Base-by-base conservation (phyloP, 805 yeast genomes). In the Saccharomycopsis sp. region DNA sequence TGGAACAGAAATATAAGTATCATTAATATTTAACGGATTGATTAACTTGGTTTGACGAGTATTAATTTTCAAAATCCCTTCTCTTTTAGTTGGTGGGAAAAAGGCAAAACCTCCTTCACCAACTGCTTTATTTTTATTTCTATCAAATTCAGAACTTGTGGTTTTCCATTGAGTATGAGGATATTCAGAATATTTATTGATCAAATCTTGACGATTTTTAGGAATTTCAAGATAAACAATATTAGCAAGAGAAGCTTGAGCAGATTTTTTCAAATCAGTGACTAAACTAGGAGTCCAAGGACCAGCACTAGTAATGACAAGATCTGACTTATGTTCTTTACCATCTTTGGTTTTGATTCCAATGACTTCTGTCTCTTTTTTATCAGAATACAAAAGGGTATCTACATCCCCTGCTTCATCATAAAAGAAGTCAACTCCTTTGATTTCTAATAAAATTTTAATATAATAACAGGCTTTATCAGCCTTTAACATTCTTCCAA, bases 181-280 rank as follows among this genome's bases (percentile, higher is more conserved):
- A 43, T 54, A 56, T 9, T 20, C 46, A 29, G 44, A 37, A 21
- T 52, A 57, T 39, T 53, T 55, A 14, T 45, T 50, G 10, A 42
- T 19, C n/a, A 40, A 40, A 14, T 36, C 39, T 6, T 49, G 49
- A 19, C 46, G 44, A 3, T 39, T 34, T 6, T 59, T 34, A 45
- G 31, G 36, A 8, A 60, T 34, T 29, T 57, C 51, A 17, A 59
- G 49, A 19, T 53, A 28, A 4, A 52, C 52, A n/a, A 59, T 56
- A 20, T 61, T 56, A 13, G 60, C 63, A 10, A 53, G 53, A 3
- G 60, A 53, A 5, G 60, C 62, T 41, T 58, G 60, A 13, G 51
- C 43, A 14, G 42, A 52, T 21, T 49, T 53, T 23, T 40, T 34
- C 3, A 56, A 52, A 37, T 56, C 60, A 13, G 65, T 64, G 28